phyloP scores from a whole-genome alignment of 1,284 basidiomycete genomes.

The Phenoliferia sp. region DNA sequence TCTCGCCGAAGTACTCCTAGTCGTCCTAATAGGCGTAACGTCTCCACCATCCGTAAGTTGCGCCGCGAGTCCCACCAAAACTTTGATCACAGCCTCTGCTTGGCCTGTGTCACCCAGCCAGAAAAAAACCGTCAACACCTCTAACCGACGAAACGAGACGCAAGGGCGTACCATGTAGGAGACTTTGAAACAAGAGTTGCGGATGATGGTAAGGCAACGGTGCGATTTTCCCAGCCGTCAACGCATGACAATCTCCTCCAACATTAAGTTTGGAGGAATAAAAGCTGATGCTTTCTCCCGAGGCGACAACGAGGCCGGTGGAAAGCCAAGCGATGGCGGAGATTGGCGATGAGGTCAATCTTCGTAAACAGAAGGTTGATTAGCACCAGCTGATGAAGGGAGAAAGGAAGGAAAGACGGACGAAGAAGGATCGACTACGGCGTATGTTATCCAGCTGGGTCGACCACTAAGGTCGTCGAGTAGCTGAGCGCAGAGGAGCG shows the following conservation, averaged over 20 bases:
- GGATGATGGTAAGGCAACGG: slow-evolving; percentile 85
- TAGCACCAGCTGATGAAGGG: neutral
- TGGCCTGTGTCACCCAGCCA: slow-evolving; percentile 58
- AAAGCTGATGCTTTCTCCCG: slow-evolving; percentile 71
- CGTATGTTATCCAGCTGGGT: slow-evolving; percentile 6
- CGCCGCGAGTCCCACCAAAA: slow-evolving; percentile 44
- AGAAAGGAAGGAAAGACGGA: neutral
- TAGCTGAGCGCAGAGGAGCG: slow-evolving; percentile 7
- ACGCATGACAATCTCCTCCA: slow-evolving; percentile 46
- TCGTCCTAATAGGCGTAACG: slow-evolving; percentile 8
- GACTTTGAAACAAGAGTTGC: slow-evolving; percentile 82
- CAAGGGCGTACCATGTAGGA: slow-evolving; percentile 69
- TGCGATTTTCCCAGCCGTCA: slow-evolving; percentile 48
- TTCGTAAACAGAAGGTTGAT: slow-evolving; percentile 37
- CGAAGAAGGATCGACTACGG: slow-evolving; percentile 2
- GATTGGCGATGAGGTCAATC: slow-evolving; percentile 69
- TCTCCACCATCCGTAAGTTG: slow-evolving; percentile 24
- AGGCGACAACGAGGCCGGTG: slow-evolving; percentile 58
- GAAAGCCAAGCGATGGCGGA: slow-evolving; percentile 82
- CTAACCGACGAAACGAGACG: neutral
- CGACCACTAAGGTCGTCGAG: slow-evolving; percentile 15
- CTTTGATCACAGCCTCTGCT: slow-evolving; percentile 72
- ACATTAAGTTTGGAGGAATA: slow-evolving; percentile 46
- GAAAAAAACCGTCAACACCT: slow-evolving; percentile 43
- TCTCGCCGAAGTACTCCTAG: neutral